phyloP scores from a whole-genome alignment of 169 alveolate species.

The Eimeria mitis region DNA sequence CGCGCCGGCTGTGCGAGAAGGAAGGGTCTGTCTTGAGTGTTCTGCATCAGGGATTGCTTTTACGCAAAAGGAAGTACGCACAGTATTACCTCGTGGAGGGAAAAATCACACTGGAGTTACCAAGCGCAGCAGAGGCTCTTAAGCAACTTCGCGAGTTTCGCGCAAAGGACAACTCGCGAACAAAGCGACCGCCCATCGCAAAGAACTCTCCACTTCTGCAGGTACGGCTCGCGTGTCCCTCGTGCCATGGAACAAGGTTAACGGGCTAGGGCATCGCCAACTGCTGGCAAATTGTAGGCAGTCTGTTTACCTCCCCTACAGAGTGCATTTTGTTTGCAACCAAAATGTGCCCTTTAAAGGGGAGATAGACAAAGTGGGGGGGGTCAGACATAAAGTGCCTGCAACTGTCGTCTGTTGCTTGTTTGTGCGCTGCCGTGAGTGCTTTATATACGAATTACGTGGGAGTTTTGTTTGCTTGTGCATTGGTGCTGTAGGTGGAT shows the following conservation, averaged over 20 bases:
- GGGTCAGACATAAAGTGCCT: background rate
- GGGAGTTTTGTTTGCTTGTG: background rate
- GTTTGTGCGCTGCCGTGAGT: background rate
- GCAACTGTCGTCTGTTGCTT: background rate
- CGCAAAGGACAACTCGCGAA: slow-evolving; percentile 2
- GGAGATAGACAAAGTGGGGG: background rate
- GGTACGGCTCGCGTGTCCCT: slow-evolving; percentile 1
- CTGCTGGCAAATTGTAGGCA: background rate
- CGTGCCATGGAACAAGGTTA: background rate
- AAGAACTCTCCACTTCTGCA: slow-evolving; percentile 48
- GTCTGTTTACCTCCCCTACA: background rate
- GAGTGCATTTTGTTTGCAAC: background rate
- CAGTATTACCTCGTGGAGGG: slow-evolving; percentile 80
- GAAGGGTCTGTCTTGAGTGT: background rate
- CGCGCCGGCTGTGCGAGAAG: background rate
- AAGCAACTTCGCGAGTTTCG: slow-evolving; percentile 26
- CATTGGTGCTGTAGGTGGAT: slow-evolving; percentile 73
- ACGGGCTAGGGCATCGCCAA: background rate
- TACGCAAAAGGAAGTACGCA: slow-evolving; percentile 80
- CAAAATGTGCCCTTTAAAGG: background rate
- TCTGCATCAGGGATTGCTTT: slow-evolving; percentile 74
- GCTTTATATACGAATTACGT: background rate
- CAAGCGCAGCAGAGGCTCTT: slow-evolving; percentile 45
- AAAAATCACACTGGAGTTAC: slow-evolving; percentile 38
- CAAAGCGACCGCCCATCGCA: slow-evolving; percentile 63